A percentile compares a stretch with the other conserved stretches of the same genome.
Evolutionary conservation across 1,139 yeast genomes (phyloP).

Genomic region (Diutina siamensis): DNA sequence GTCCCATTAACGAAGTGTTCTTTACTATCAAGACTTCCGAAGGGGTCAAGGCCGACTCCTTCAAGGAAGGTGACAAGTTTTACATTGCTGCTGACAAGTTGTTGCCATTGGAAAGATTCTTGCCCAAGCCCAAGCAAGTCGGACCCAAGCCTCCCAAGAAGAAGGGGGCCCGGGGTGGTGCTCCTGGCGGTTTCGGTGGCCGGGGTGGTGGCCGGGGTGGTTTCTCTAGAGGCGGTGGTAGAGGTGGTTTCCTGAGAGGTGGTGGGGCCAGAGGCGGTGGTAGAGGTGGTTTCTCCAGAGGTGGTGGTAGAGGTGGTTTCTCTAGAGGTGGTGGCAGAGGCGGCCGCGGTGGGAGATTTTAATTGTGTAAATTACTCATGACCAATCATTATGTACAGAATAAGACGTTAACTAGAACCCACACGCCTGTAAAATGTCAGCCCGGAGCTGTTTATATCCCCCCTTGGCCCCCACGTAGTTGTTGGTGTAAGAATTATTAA

Average conservation of each 20-base stretch:
- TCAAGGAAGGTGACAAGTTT: conserved; percentile 92
- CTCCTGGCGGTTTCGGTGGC: conserved; percentile 16
- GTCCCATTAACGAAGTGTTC: conserved; percentile 92
- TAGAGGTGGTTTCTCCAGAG: too few species aligned
- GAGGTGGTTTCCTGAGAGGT: conserved; percentile 15
- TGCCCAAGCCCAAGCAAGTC: conserved; percentile 76
- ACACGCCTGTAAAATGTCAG: background rate
- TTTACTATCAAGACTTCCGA: conserved; percentile 94
- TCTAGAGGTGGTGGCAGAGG: conserved; percentile 37
- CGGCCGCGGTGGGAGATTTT: conserved; percentile 19
- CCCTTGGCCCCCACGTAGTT: conserved; percentile 14
- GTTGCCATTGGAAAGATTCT: conserved; percentile 88
- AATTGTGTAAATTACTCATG: conserved; percentile 1
- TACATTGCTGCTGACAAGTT: conserved; percentile 92
- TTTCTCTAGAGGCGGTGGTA: conserved; percentile 21
- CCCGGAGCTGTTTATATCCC: conserved; percentile 28
- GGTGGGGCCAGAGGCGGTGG: background rate
- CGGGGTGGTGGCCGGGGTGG: conserved; percentile 19
- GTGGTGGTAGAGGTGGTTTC: conserved; percentile 24
- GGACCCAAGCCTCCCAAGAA: conserved; percentile 76
- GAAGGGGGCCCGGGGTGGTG: conserved; percentile 29
- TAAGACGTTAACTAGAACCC: background rate
- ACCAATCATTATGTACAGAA: conserved; percentile 1
- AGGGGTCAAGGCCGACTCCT: conserved; percentile 89
- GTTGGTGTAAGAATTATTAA: conserved; percentile 22